Percentiles rank a stretch among this genome's conserved stretches.
phyloP scores from a whole-genome alignment of 2,329 filamentous ascomycete genomes.

The Gyromitra esculenta region DNA sequence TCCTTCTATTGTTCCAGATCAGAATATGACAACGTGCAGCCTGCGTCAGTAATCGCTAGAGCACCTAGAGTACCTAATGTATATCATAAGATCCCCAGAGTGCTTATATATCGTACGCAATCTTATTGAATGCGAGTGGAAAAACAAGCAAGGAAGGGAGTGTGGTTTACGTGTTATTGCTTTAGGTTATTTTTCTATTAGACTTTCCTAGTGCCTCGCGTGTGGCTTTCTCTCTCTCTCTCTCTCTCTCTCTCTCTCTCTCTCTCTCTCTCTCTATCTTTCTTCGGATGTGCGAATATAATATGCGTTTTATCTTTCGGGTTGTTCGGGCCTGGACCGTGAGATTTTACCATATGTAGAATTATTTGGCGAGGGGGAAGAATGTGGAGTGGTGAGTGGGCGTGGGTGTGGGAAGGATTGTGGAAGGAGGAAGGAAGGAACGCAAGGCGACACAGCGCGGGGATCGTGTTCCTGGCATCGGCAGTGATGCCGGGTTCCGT shows the following conservation, averaged over 20 bases:
- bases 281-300: too few relatives aligned
- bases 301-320: neutral
- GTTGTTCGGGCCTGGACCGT: neutral
- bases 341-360: neutral
- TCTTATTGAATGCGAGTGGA: too few relatives aligned
- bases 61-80: neutral
- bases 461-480: slow-evolving; percentile 25
- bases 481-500: slow-evolving; percentile 38
- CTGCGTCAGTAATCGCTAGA: neutral
- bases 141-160: too few relatives aligned
- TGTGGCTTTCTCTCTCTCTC: too few relatives aligned
- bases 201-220: too few relatives aligned
- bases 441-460: neutral
- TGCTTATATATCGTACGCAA: too few relatives aligned
- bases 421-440: slow-evolving; percentile 19
- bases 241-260: too few relatives aligned
- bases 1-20: slow-evolving; percentile 19
- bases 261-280: too few relatives aligned
- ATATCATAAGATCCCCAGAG: too few relatives aligned
- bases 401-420: neutral
- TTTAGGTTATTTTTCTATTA: too few relatives aligned
- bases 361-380: neutral
- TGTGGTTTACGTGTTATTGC: too few relatives aligned
- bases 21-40: neutral
- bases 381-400: neutral